These are phyloP conservation scores for Trypanosoma rangeli DNA, from an alignment of 208 protist genomes.

Conservation along the genomic window DNA sequence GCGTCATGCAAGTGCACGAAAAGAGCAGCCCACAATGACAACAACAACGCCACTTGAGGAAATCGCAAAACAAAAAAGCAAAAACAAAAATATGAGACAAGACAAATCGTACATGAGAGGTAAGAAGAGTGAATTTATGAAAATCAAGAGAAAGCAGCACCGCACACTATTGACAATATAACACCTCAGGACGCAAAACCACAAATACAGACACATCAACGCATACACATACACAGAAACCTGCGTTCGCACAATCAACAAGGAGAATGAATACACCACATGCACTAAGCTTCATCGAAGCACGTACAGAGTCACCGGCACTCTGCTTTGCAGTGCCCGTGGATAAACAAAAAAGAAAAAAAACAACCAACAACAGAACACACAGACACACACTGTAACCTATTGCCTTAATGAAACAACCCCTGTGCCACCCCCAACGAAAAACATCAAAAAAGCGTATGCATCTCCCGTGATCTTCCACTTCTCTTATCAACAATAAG, in stretches of 20 bases:
- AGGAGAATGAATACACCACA: not conserved
- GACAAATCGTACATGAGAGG: not conserved
- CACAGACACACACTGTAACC: no score
- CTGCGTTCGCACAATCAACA: not conserved
- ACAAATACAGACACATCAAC: no score
- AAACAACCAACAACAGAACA: not conserved
- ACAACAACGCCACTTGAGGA: no score
- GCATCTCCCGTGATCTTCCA: not conserved
- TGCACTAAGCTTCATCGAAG: not conserved
- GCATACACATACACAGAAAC: constrained; percentile 1
- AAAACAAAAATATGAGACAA: not conserved
- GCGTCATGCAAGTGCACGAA: not conserved
- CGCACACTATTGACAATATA: not conserved
- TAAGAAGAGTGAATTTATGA: not conserved
- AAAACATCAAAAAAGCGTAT: not conserved
- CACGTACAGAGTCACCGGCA: not conserved
- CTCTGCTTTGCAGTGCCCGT: not conserved
- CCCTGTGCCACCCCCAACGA: not conserved
- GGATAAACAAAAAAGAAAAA: not conserved
- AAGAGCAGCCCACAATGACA: no score
- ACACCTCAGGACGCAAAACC: not conserved
- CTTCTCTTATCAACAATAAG: not conserved
- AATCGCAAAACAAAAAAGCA: not conserved
- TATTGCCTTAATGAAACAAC: not conserved
- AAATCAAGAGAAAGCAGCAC: not conserved